Evolutionary conservation across 257 asterid species (phyloP).

Genomic region (Perilla frutescens): DNA sequence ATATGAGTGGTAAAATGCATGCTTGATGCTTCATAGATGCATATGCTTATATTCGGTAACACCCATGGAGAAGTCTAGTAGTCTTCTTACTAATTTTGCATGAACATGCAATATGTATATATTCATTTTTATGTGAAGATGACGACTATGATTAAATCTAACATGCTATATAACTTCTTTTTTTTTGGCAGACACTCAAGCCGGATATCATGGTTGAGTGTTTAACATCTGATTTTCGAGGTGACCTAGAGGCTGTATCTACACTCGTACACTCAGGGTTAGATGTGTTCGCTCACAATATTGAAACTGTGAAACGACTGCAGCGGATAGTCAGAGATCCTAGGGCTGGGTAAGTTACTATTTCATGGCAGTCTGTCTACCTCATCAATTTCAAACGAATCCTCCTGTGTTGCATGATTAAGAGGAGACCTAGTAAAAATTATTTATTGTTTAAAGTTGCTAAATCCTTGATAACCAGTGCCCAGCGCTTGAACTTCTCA

Average conservation of each 20-base stretch:
- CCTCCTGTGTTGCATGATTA: not conserved
- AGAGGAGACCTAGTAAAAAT: not conserved
- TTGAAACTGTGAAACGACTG: conserved; percentile 86
- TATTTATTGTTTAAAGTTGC: conserved; percentile 18
- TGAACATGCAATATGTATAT: conserved; percentile 6
- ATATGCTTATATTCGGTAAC: not conserved
- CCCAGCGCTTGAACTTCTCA: not conserved
- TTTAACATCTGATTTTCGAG: conserved; percentile 95
- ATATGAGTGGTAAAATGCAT: conserved; percentile 22
- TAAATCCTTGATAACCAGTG: not conserved
- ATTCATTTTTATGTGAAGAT: conserved; percentile 18
- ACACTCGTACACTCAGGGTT: conserved; percentile 84
- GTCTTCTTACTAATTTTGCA: conserved; percentile 13
- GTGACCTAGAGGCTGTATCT: conserved; percentile 82
- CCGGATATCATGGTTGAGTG: conserved; percentile 96
- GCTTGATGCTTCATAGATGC: conserved; percentile 24
- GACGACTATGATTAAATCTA: conserved; percentile 32
- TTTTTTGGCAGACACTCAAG: conserved; percentile 65
- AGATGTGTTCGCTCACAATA: conserved; percentile 95
- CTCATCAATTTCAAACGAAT: conserved; percentile 16
- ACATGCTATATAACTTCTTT: conserved; percentile 30
- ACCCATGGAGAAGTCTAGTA: conserved; percentile 1
- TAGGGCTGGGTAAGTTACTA: conserved; percentile 85
- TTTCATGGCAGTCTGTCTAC: conserved; percentile 8
- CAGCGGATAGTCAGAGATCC: conserved; percentile 98